Evolutionary conservation across 148 eudicot species (phyloP).

Genomic region (Camellia japonica): DNA sequence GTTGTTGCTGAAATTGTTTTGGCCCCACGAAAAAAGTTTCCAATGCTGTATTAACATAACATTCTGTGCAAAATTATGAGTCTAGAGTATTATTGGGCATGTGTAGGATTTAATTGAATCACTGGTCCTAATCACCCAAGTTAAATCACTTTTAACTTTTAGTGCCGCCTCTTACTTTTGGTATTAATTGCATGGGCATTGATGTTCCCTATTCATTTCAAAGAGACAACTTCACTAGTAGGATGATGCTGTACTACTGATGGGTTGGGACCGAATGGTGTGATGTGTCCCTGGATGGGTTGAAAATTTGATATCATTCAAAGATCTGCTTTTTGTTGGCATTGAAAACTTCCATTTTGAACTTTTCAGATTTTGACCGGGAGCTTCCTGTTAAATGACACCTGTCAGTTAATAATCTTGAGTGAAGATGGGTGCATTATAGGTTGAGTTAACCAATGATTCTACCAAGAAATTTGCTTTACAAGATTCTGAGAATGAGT

Average conservation of each 20-base stretch:
- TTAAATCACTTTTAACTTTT: slow-evolving; percentile 18
- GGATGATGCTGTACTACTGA: background rate
- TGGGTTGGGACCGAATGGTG: background rate
- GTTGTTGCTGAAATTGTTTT: too few species aligned
- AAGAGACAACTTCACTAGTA: background rate
- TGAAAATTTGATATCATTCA: background rate
- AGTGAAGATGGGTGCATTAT: background rate
- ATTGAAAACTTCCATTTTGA: slow-evolving; percentile 8
- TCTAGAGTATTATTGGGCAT: too few species aligned
- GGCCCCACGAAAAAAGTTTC: too few species aligned
- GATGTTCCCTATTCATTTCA: too few species aligned
- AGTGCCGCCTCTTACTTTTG: slow-evolving; percentile 25
- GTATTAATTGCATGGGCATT: background rate
- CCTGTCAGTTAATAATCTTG: slow-evolving; percentile 2
- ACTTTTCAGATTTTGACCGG: slow-evolving; percentile 9
- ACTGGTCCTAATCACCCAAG: slow-evolving; percentile 6
- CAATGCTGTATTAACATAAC: too few species aligned
- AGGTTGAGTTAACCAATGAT: background rate
- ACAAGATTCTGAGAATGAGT: background rate
- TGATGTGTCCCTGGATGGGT: slow-evolving; percentile 11
- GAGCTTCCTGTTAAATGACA: slow-evolving; percentile 1
- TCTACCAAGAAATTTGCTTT: background rate
- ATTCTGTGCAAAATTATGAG: too few species aligned
- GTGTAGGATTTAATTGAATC: slow-evolving; percentile 8
- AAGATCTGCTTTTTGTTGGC: slow-evolving; percentile 17